These are phyloP conservation scores for Candida pseudocylindracea DNA, from an alignment of 1,139 yeast species.

Conservation along the genomic window DNA sequence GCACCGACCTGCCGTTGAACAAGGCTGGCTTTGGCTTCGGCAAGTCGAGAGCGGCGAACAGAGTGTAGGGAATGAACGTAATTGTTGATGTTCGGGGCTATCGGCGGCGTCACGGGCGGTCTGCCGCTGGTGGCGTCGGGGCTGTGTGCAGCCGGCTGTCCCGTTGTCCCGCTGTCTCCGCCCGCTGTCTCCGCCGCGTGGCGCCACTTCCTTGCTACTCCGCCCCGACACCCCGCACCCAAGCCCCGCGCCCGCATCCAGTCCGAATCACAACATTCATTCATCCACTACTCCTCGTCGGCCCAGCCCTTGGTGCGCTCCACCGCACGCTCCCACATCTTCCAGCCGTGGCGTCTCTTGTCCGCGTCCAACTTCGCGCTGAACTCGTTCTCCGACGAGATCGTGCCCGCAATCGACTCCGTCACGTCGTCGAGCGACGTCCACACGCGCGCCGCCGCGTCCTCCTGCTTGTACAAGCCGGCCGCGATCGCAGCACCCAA, in stretches of 20 bases:
- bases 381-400: constrained; percentile 16
- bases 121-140: too few relatives aligned
- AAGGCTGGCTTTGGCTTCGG: too few relatives aligned
- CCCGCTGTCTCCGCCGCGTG: too few relatives aligned
- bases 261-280: neutral
- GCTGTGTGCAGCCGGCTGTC: too few relatives aligned
- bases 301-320: constrained; percentile 67
- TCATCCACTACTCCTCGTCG: constrained; percentile 10
- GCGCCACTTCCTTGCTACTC: too few relatives aligned
- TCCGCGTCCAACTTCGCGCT: constrained; percentile 33
- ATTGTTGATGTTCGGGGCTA: too few relatives aligned
- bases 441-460: constrained; percentile 40
- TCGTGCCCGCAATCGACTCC: constrained; percentile 11
- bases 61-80: neutral
- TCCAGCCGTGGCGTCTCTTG: constrained; percentile 44
- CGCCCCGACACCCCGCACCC: too few relatives aligned
- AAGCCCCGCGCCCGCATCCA: too few relatives aligned
- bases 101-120: too few relatives aligned
- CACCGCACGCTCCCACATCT: constrained; percentile 66
- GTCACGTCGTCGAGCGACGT: constrained; percentile 42
- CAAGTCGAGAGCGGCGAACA: too few relatives aligned
- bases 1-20: too few relatives aligned
- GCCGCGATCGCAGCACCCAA: constrained; percentile 95
- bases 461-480: constrained; percentile 37
- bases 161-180: too few relatives aligned